Evolutionary conservation across 345 rosid genomes (phyloP).

Genomic region (Microcos paniculata): DNA sequence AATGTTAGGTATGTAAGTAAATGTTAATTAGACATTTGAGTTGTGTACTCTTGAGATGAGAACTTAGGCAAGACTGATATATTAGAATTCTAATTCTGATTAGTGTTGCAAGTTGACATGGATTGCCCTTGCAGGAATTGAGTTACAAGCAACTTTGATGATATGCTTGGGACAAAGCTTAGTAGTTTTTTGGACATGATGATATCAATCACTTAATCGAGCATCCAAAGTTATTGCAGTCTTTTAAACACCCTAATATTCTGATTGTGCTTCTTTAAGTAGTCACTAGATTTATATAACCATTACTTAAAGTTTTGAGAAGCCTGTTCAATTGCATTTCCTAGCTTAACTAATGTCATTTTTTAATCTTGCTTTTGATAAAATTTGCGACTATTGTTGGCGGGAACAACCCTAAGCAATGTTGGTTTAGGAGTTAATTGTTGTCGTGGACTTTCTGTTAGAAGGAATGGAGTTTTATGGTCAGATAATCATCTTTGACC

Average conservation of each 20-base stretch:
- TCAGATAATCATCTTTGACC: background rate
- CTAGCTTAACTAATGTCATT: background rate
- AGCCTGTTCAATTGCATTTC: background rate
- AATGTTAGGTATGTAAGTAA: background rate
- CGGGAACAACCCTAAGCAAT: background rate
- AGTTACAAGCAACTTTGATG: too few relatives aligned
- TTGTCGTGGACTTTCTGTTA: background rate
- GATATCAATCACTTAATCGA: background rate
- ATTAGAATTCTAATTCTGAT: background rate
- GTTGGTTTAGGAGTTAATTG: background rate
- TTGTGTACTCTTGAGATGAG: background rate
- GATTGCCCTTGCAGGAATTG: background rate
- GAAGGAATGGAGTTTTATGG: background rate
- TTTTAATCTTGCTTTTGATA: background rate
- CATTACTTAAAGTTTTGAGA: background rate
- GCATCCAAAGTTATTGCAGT: background rate
- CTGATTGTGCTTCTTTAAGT: background rate
- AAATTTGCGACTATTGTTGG: background rate
- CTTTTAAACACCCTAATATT: too few relatives aligned
- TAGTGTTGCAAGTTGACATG: background rate
- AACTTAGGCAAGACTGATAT: background rate
- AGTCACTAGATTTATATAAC: background rate
- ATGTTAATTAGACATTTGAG: background rate
- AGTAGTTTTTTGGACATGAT: background rate
- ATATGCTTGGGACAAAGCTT: too few relatives aligned